phyloP scores from a whole-genome alignment of 805 yeast genomes.

The Peterozyma toletana region DNA sequence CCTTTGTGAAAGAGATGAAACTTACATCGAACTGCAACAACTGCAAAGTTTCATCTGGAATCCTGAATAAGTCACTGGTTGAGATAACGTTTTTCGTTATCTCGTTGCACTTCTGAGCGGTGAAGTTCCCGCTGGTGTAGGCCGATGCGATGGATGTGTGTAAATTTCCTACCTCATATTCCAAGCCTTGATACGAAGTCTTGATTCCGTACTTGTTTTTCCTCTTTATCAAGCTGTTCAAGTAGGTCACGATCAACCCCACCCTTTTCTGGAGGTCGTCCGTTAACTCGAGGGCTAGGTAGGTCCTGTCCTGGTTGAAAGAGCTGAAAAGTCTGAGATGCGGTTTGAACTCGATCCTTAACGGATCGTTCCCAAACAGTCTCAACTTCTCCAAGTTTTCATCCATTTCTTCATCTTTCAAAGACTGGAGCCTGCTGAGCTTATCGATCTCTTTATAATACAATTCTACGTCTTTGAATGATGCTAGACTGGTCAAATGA shows the following conservation, averaged over 20 bases:
- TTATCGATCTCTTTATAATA: slow-evolving; percentile 1
- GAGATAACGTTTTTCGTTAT: background rate
- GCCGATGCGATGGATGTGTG: slow-evolving; percentile 2
- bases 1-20: background rate
- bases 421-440: background rate
- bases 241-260: slow-evolving; percentile 1
- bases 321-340: background rate
- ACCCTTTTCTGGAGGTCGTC: slow-evolving; percentile 1
- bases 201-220: slow-evolving; percentile 1
- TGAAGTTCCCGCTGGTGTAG: background rate
- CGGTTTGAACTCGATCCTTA: slow-evolving; percentile 3
- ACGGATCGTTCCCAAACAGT: background rate
- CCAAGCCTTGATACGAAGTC: background rate
- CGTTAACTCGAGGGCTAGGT: background rate
- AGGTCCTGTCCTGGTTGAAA: background rate
- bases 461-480: background rate
- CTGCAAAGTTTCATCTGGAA: background rate
- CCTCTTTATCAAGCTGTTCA: slow-evolving; percentile 1
- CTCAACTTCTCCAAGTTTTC: background rate
- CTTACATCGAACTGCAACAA: slow-evolving; percentile 1
- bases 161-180: background rate
- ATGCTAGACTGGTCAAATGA: background rate
- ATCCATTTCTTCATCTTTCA: background rate
- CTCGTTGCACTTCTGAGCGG: background rate
- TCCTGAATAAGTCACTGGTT: background rate